Conservation (phyloP, 257 asterid species). For the Gentiana dahurica region DNA sequence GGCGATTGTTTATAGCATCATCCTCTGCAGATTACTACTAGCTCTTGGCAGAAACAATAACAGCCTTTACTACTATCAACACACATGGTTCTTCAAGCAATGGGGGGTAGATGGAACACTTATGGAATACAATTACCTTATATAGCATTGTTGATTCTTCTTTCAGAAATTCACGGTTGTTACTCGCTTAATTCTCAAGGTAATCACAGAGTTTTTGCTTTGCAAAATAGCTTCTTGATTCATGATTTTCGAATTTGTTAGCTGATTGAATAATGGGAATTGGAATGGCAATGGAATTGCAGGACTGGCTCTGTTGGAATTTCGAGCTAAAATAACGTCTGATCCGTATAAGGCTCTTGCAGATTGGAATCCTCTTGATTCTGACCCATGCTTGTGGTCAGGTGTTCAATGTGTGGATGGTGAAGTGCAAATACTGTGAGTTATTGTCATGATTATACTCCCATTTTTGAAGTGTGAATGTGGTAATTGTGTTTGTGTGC, state of each 20-base stretch:
- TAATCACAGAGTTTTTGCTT: conserved; percentile 15
- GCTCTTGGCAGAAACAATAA: conserved; percentile 47
- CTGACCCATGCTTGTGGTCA: conserved; percentile 73
- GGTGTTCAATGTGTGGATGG: conserved; percentile 66
- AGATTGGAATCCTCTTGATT: conserved; percentile 58
- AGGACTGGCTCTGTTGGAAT: conserved; percentile 64
- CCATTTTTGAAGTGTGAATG: too few relatives aligned
- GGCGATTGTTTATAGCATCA: conserved; percentile 43
- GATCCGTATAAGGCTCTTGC: conserved; percentile 63
- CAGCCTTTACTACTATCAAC: conserved; percentile 39
- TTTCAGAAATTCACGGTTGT: conserved; percentile 32
- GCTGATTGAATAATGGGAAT: too few relatives aligned
- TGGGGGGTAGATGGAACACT: conserved; percentile 60
- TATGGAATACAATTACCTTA: conserved; percentile 32
- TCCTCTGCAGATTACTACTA: conserved; percentile 38
- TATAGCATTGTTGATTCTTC: conserved; percentile 34
- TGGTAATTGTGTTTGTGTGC: too few relatives aligned
- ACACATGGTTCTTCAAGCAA: conserved; percentile 39
- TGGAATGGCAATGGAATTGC: conserved; percentile 13
- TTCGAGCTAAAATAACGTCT: conserved; percentile 42
- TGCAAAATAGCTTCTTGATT: neutral
- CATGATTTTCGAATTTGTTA: neutral
- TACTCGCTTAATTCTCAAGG: conserved; percentile 67
- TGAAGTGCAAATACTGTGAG: conserved; percentile 68
- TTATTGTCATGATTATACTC: conserved; percentile 1